Evolutionary conservation across 192 early-diverging fungal species (phyloP).

Genomic region (Geranomyces michiganensis): DNA sequence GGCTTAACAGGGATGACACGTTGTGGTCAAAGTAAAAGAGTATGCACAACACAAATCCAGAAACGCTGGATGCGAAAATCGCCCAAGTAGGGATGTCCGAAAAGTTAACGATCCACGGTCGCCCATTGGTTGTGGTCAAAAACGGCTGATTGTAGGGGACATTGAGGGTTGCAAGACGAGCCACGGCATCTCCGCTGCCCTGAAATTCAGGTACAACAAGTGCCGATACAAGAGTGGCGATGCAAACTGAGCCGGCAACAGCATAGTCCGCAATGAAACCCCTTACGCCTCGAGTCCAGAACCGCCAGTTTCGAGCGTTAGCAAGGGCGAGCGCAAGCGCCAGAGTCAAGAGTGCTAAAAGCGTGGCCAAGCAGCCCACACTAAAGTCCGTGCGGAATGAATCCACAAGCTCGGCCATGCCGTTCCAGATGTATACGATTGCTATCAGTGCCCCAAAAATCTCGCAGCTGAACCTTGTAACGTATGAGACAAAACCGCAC

Average conservation of each 20-base stretch:
- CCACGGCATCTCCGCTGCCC: background rate
- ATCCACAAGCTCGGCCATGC: conserved; percentile 10
- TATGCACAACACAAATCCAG: conserved; percentile 22
- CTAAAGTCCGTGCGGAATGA: conserved; percentile 14
- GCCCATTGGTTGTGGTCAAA: conserved; percentile 24
- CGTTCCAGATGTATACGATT: conserved; percentile 25
- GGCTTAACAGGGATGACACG: conserved; percentile 30
- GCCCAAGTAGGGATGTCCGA: conserved; percentile 3
- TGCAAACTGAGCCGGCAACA: conserved; percentile 17
- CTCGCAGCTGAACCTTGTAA: conserved; percentile 33
- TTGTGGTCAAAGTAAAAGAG: conserved; percentile 39
- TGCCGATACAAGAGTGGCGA: conserved; percentile 28
- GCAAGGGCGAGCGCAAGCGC: background rate
- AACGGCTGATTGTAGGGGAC: conserved; percentile 21
- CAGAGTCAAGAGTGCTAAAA: conserved; percentile 24
- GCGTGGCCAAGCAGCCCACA: conserved; percentile 9
- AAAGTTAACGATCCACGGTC: conserved; percentile 24
- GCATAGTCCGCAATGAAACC: conserved; percentile 31
- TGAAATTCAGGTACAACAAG: background rate
- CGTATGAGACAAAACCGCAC: background rate
- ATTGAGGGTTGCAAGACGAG: background rate
- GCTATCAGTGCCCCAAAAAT: conserved; percentile 32
- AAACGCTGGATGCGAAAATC: conserved; percentile 25
- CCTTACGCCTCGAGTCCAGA: background rate
- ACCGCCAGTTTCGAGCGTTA: conserved; percentile 23